Percentiles rank a stretch among this genome's conserved stretches.
Conservation (phyloP, 2,329 filamentous ascomycete genomes). For the Penicillium decumbens region DNA sequence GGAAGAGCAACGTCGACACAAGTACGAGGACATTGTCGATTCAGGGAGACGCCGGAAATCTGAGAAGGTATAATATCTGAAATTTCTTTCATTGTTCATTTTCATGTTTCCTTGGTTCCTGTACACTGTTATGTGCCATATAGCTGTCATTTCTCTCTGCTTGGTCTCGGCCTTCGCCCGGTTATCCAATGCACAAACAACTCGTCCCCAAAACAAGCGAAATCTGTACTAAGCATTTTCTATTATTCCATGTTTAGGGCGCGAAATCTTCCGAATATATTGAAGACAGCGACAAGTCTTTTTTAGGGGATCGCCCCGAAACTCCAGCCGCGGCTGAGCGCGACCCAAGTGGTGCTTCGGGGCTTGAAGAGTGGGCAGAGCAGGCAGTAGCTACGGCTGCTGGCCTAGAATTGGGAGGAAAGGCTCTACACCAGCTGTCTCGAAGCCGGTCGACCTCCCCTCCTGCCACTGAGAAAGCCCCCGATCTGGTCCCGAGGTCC, state of each 20-base stretch:
- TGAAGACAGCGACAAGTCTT: conserved; percentile 48
- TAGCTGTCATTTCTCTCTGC: conserved; percentile 24
- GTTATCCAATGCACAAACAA: conserved; percentile 18
- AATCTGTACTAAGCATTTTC: conserved; percentile 31
- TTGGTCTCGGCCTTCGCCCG: conserved; percentile 8
- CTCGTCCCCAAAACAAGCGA: conserved; percentile 21
- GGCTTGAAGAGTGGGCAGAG: conserved; percentile 22
- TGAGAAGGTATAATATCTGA: conserved; percentile 40
- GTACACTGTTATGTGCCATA: conserved; percentile 29
- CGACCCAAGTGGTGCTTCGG: conserved; percentile 46
- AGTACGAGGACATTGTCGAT: conserved; percentile 37
- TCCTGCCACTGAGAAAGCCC: conserved; percentile 26
- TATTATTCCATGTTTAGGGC: conserved; percentile 30
- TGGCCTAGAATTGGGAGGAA: conserved; percentile 18
- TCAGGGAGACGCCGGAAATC: conserved; percentile 29
- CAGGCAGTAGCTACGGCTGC: conserved; percentile 13
- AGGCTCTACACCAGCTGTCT: conserved; percentile 23
- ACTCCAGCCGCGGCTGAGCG: conserved; percentile 45
- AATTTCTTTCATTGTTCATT: conserved; percentile 25
- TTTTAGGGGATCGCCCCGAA: conserved; percentile 63
- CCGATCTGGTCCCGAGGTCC: conserved; percentile 29
- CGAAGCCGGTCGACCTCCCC: conserved; percentile 37
- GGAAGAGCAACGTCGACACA: conserved; percentile 36
- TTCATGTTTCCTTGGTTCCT: conserved; percentile 18
- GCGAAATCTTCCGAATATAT: conserved; percentile 33